A percentile compares a stretch with the other conserved stretches of the same genome.
Conservation (phyloP, 352 stramenopile species). For the Phytophthora kernoviae region DNA sequence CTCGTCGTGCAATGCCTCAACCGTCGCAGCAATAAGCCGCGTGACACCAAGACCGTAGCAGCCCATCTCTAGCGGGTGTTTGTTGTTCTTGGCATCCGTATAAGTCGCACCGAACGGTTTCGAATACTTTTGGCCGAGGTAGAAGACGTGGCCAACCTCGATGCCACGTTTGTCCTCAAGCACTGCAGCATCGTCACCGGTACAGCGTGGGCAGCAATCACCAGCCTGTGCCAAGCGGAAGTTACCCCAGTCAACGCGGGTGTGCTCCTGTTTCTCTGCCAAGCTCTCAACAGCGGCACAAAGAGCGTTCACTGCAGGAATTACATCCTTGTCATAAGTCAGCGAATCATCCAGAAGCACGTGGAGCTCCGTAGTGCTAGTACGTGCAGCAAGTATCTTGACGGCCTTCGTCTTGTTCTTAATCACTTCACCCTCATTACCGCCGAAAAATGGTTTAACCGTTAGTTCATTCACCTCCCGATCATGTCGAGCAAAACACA, state of each 20-base stretch:
- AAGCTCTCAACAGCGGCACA: conserved; percentile 17
- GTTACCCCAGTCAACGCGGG: conserved; percentile 38
- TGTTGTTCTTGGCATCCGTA: conserved; percentile 47
- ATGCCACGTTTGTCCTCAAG: conserved; percentile 85
- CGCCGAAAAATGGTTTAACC: conserved; percentile 72
- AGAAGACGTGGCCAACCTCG: conserved; percentile 90
- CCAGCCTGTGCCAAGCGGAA: conserved; percentile 72
- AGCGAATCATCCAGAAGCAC: conserved; percentile 81
- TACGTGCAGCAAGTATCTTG: conserved; percentile 23
- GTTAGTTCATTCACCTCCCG: conserved; percentile 71
- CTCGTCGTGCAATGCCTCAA: conserved; percentile 81
- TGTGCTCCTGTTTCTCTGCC: conserved; percentile 20
- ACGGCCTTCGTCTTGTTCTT: conserved; percentile 26
- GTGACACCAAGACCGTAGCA: conserved; percentile 90
- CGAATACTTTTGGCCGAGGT: conserved; percentile 90
- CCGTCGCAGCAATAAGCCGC: conserved; percentile 77
- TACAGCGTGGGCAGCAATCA: conserved; percentile 67
- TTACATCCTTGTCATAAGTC: conserved; percentile 16
- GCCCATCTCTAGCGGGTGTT: conserved; percentile 84
- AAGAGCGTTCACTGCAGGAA: conserved; percentile 26
- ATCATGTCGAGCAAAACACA: conserved; percentile 69
- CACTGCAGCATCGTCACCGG: conserved; percentile 24
- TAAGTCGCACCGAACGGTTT: conserved; percentile 78
- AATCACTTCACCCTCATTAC: conserved; percentile 55
- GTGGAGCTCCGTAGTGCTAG: conserved; percentile 29